Conservation (phyloP, 202 grass and related monocot species). For the Dendrocalamus latiflorus region DNA sequence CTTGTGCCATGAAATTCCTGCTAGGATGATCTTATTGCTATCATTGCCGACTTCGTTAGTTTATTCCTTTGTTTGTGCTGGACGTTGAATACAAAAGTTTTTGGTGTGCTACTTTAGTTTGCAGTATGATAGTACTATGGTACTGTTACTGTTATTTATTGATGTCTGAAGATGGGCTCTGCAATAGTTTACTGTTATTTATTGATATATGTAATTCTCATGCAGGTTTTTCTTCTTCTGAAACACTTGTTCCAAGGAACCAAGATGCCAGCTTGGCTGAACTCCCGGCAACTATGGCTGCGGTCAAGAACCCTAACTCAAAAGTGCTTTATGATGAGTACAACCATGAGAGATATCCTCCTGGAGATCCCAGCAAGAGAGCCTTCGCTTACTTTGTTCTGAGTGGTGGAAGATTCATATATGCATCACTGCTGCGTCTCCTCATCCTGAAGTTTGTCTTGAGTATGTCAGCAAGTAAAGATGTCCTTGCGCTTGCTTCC, state of each 20-base stretch:
- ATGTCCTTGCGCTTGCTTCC: slow-evolving; percentile 78
- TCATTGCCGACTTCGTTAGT: neutral
- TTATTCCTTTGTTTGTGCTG: neutral
- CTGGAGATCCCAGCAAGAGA: slow-evolving; percentile 79
- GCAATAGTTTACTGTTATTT: neutral
- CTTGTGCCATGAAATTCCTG: neutral
- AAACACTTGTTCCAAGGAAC: slow-evolving; percentile 62
- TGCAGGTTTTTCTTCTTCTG: slow-evolving; percentile 64
- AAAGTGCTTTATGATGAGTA: no score
- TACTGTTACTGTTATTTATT: neutral
- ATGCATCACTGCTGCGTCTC: slow-evolving; percentile 74
- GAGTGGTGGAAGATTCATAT: slow-evolving; percentile 77
- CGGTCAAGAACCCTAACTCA: slow-evolving; percentile 76
- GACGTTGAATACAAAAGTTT: neutral
- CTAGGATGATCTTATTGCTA: neutral
- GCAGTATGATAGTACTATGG: neutral
- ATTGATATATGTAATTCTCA: neutral
- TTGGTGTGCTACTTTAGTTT: neutral
- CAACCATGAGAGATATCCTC: slow-evolving; percentile 81
- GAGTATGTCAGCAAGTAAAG: slow-evolving; percentile 90
- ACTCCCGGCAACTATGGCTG: slow-evolving; percentile 65
- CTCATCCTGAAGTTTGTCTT: slow-evolving; percentile 78
- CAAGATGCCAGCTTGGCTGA: slow-evolving; percentile 44
- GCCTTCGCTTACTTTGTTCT: slow-evolving; percentile 94
- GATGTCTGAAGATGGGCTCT: neutral